Conservation (phyloP, 495 filamentous ascomycete genomes). For the Pyrenopolyporus hunteri region DNA sequence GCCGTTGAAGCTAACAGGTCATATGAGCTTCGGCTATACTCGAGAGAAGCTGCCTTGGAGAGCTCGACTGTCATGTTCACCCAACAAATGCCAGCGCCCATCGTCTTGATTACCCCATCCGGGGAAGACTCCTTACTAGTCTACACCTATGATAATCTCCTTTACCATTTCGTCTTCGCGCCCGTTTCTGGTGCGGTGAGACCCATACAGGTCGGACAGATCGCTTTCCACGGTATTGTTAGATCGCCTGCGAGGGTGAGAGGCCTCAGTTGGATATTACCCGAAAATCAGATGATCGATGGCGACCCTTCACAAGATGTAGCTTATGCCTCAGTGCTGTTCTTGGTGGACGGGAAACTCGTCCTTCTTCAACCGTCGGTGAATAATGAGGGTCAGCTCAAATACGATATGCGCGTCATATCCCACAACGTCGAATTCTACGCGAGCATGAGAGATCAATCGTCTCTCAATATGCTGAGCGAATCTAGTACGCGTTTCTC, state of each 20-base stretch:
- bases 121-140: conserved; percentile 94
- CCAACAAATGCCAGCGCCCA: conserved; percentile 79
- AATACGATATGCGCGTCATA: conserved; percentile 98
- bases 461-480: conserved; percentile 48
- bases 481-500: conserved; percentile 31
- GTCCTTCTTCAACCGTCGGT: conserved; percentile 88
- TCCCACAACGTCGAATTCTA: conserved; percentile 97
- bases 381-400: conserved; percentile 75
- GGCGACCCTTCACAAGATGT: conserved; percentile 98
- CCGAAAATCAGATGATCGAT: conserved; percentile 85
- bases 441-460: conserved; percentile 85
- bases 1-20: conserved; percentile 85
- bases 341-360: conserved; percentile 94
- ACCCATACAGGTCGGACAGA: conserved; percentile 91
- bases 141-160: conserved; percentile 94
- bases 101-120: conserved; percentile 83
- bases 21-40: conserved; percentile 91
- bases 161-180: conserved; percentile 92
- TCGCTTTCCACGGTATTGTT: conserved; percentile 95
- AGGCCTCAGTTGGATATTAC: conserved; percentile 93
- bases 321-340: conserved; percentile 88
- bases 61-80: conserved; percentile 71
- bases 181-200: conserved; percentile 69
- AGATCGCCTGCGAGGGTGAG: conserved; percentile 89
- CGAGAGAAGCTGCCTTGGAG: conserved; percentile 81